phyloP scores from a whole-genome alignment of 108 stramenopile species.

The Cyclotella kingstonii region DNA sequence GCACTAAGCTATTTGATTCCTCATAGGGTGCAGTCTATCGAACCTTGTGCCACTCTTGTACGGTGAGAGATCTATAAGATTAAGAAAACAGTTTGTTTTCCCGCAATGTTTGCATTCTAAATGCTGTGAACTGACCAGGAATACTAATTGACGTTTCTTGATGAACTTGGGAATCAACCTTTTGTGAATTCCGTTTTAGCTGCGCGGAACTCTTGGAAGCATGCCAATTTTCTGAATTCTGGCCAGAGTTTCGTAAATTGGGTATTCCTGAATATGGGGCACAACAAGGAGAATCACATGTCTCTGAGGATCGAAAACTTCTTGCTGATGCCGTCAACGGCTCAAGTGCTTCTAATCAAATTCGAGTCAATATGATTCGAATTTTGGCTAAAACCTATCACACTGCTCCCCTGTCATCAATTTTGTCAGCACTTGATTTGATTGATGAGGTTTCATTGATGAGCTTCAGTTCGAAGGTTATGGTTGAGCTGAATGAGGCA shows the following conservation, averaged over 20 bases:
- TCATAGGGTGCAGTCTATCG: slow-evolving; percentile 52
- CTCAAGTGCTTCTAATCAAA: slow-evolving; percentile 28
- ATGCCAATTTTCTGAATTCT: slow-evolving; percentile 78
- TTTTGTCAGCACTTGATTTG: slow-evolving; percentile 57
- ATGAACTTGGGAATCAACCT: too few species aligned
- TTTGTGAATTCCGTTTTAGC: neutral
- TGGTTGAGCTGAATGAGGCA: slow-evolving; percentile 23
- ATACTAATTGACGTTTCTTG: too few species aligned
- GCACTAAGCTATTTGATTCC: slow-evolving; percentile 74
- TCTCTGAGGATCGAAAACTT: slow-evolving; percentile 41
- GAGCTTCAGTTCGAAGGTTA: slow-evolving; percentile 31
- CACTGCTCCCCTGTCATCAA: slow-evolving; percentile 51
- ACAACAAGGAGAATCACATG: slow-evolving; percentile 42
- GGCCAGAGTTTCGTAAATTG: slow-evolving; percentile 55
- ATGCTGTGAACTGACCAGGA: neutral
- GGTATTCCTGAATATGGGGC: slow-evolving; percentile 47
- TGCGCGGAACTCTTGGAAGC: slow-evolving; percentile 66
- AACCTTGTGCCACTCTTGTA: slow-evolving; percentile 63
- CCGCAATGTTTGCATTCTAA: too few species aligned
- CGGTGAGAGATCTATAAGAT: slow-evolving; percentile 29
- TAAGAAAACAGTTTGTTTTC: too few species aligned
- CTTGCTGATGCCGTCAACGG: slow-evolving; percentile 42
- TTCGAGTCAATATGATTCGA: slow-evolving; percentile 55
- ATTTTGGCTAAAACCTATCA: slow-evolving; percentile 71
- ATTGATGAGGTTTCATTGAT: slow-evolving; percentile 40